Conservation (phyloP, 1,139 yeast species). For the Kazachstania sp. region DNA sequence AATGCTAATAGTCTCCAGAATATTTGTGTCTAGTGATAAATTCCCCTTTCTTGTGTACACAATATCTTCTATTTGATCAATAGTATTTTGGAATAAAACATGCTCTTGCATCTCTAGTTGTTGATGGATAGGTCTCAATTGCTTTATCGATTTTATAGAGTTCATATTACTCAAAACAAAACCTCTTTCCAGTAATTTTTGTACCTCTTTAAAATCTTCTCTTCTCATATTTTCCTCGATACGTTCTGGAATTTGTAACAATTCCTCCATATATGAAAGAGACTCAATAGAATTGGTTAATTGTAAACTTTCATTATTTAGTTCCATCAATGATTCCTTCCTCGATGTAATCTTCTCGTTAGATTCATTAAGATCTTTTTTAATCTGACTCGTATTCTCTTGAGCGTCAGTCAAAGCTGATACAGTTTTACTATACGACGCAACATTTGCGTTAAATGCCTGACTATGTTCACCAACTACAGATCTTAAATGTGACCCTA, state of each 20-base stretch:
- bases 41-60: slow-evolving; percentile 49
- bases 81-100: slow-evolving; percentile 57
- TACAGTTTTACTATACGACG: slow-evolving; percentile 60
- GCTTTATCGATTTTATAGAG: slow-evolving; percentile 54
- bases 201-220: slow-evolving; percentile 64
- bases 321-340: slow-evolving; percentile 50
- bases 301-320: slow-evolving; percentile 54
- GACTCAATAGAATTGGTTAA: slow-evolving; percentile 65
- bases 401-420: slow-evolving; percentile 27
- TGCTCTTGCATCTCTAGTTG: slow-evolving; percentile 58
- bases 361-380: slow-evolving; percentile 33
- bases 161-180: slow-evolving; percentile 49
- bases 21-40: slow-evolving; percentile 11
- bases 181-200: slow-evolving; percentile 51
- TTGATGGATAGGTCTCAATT: slow-evolving; percentile 47
- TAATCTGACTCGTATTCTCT: slow-evolving; percentile 22
- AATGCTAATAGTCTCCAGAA: slow-evolving; percentile 16
- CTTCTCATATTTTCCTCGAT: slow-evolving; percentile 60
- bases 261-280: slow-evolving; percentile 57
- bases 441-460: slow-evolving; percentile 74
- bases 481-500: slow-evolving; percentile 49
- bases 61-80: slow-evolving; percentile 70
- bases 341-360: slow-evolving; percentile 47
- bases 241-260: slow-evolving; percentile 51
- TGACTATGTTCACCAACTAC: slow-evolving; percentile 82